Evolutionary conservation across 2,329 filamentous ascomycete species (phyloP).

Genomic region (Hypoxylon sp.): DNA sequence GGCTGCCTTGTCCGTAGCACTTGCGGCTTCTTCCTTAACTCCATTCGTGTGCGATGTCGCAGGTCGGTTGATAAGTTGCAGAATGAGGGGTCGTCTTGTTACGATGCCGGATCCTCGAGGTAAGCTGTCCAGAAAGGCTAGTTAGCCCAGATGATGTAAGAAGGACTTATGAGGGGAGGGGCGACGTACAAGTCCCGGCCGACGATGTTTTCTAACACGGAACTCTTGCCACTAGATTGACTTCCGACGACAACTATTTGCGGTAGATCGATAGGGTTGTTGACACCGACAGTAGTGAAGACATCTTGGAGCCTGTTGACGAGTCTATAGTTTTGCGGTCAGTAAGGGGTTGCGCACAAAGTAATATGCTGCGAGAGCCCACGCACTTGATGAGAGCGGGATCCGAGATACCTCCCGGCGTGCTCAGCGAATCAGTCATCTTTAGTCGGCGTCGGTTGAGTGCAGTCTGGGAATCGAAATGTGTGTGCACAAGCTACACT

Average conservation of each 20-base stretch:
- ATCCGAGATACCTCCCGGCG: conserved; percentile 74
- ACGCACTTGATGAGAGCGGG: conserved; percentile 75
- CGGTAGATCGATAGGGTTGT: conserved; percentile 98
- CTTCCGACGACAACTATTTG: conserved; percentile 99
- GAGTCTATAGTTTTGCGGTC: conserved; percentile 67
- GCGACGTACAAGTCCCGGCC: conserved; percentile 93
- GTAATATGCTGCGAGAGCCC: conserved; percentile 44
- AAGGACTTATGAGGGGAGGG: conserved; percentile 32
- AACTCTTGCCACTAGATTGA: conserved; percentile 99
- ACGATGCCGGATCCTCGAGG: conserved; percentile 98
- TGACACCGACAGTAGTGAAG: conserved; percentile 96
- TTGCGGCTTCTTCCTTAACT: conserved; percentile 74
- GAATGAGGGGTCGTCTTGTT: conserved; percentile 92
- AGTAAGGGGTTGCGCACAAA: conserved; percentile 47
- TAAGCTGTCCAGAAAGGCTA: conserved; percentile 70
- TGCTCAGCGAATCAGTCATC: conserved; percentile 56
- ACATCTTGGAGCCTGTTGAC: conserved; percentile 99
- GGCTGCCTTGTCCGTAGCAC: conserved; percentile 84
- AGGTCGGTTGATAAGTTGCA: conserved; percentile 96
- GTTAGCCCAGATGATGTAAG: conserved; percentile 18
- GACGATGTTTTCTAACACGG: conserved; percentile 98
- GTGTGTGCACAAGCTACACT: conserved; percentile 32
- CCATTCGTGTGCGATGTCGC: conserved; percentile 78
- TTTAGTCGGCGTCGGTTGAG: conserved; percentile 29
- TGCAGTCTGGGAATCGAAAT: conserved; percentile 32